phyloP scores from a whole-genome alignment of 441 rosid genomes.

The Bruguiera hainesii region DNA sequence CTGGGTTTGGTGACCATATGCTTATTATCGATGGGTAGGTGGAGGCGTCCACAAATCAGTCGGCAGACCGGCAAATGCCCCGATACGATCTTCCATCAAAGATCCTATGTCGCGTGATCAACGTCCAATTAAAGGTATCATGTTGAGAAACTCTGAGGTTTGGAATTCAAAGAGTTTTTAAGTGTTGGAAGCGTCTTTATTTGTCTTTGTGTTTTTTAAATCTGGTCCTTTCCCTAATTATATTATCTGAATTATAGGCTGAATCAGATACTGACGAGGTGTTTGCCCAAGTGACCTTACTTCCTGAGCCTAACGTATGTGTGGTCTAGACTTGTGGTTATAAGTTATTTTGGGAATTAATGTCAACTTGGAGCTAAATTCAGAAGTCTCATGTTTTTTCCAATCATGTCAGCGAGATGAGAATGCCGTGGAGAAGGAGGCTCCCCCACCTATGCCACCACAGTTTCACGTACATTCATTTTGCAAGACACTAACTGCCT shows the following conservation, averaged over 20 bases:
- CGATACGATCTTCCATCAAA: slow-evolving; percentile 67
- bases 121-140: slow-evolving; percentile 66
- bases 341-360: background rate
- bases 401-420: slow-evolving; percentile 53
- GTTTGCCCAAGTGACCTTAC: slow-evolving; percentile 79
- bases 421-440: slow-evolving; percentile 42
- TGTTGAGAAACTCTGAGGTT: background rate
- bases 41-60: slow-evolving; percentile 90
- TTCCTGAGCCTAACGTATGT: slow-evolving; percentile 51
- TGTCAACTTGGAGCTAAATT: background rate
- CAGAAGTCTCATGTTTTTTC: background rate
- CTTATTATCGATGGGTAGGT: slow-evolving; percentile 40
- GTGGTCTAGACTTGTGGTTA: slow-evolving; percentile 1
- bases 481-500: slow-evolving; percentile 85
- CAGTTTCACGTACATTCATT: slow-evolving; percentile 59
- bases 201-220: background rate
- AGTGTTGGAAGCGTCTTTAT: background rate
- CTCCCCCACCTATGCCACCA: slow-evolving; percentile 45
- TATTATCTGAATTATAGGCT: slow-evolving; percentile 40
- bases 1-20: background rate
- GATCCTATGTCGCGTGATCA: slow-evolving; percentile 80
- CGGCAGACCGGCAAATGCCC: slow-evolving; percentile 83
- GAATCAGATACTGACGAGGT: slow-evolving; percentile 88
- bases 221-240: background rate
- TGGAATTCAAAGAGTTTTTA: background rate